A percentile compares a stretch with the other conserved stretches of the same genome.
phyloP scores from a whole-genome alignment of 2,329 filamentous ascomycete species.

The Aureobasidium lini region DNA sequence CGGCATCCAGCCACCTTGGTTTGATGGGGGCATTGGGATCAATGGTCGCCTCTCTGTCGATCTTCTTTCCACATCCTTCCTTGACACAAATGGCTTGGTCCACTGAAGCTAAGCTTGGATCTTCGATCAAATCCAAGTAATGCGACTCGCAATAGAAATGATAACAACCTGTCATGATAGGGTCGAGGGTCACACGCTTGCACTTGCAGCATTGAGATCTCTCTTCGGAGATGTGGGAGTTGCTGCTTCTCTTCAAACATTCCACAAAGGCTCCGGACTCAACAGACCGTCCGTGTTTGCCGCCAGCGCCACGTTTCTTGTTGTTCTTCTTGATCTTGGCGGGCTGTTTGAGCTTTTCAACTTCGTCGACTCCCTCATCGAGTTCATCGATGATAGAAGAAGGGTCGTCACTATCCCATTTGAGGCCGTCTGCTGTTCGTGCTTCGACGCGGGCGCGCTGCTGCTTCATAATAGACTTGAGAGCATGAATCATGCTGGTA shows the following conservation, averaged over 20 bases:
- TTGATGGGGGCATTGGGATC: conserved; percentile 21
- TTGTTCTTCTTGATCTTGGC: neutral
- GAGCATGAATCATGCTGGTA: neutral
- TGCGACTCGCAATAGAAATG: conserved; percentile 51
- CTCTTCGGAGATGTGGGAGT: conserved; percentile 30
- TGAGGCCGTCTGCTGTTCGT: neutral
- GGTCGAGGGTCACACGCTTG: conserved; percentile 29
- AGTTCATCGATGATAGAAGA: neutral
- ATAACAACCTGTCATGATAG: conserved; percentile 44
- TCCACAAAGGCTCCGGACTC: conserved; percentile 36
- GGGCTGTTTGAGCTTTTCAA: neutral
- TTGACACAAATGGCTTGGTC: conserved; percentile 20
- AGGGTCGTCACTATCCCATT: neutral
- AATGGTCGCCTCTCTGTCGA: conserved; percentile 16
- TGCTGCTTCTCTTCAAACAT: conserved; percentile 26
- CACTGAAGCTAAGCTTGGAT: conserved; percentile 19
- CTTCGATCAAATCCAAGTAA: conserved; percentile 27
- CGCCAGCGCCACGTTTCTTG: conserved; percentile 18
- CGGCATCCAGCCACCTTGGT: conserved; percentile 32
- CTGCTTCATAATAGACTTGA: neutral
- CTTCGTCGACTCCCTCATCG: neutral
- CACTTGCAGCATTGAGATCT: conserved; percentile 39
- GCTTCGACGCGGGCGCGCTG: neutral
- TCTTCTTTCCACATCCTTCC: conserved; percentile 22
- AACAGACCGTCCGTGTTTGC: conserved; percentile 31